Conservation (phyloP, 371 early-diverging fungal genomes). For the Batrachochytrium dendrobatidis region DNA sequence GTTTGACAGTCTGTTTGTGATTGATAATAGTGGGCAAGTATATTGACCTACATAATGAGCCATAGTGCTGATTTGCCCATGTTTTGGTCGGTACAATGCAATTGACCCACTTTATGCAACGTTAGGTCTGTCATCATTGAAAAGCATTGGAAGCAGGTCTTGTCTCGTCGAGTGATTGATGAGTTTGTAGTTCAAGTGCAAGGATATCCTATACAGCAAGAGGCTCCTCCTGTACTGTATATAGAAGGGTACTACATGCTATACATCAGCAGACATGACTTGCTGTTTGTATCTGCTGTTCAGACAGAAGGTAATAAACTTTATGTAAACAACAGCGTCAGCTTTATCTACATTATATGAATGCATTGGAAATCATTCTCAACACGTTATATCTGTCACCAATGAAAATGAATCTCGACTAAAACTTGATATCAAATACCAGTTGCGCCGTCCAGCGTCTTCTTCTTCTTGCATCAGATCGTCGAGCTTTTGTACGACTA, state of each 20-base stretch:
- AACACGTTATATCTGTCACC: constrained; percentile 3
- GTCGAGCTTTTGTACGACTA: constrained; percentile 73
- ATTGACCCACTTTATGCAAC: too few relatives aligned
- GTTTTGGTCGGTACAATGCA: too few relatives aligned
- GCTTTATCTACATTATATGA: too few relatives aligned
- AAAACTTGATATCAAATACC: not conserved
- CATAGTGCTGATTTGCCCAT: too few relatives aligned
- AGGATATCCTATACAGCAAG: constrained; percentile 31
- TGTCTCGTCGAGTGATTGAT: constrained; percentile 59
- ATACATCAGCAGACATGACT: constrained; percentile 57
- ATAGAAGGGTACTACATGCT: constrained; percentile 61
- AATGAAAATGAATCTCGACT: constrained; percentile 7
- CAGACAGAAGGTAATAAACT: constrained; percentile 65
- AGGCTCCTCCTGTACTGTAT: constrained; percentile 58
- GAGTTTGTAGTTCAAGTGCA: constrained; percentile 55
- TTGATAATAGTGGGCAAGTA: too few relatives aligned
- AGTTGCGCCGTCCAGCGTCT: constrained; percentile 79
- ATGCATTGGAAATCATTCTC: constrained; percentile 9
- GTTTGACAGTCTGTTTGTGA: too few relatives aligned
- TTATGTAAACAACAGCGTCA: too few relatives aligned
- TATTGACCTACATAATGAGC: too few relatives aligned
- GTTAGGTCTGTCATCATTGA: constrained; percentile 77
- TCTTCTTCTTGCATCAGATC: constrained; percentile 80
- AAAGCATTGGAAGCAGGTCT: constrained; percentile 76
- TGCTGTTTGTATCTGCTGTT: constrained; percentile 68